A percentile compares a stretch with the other conserved stretches of the same genome.
Evolutionary conservation across 306 rosid species (phyloP).

Genomic region (Purshia tridentata): DNA sequence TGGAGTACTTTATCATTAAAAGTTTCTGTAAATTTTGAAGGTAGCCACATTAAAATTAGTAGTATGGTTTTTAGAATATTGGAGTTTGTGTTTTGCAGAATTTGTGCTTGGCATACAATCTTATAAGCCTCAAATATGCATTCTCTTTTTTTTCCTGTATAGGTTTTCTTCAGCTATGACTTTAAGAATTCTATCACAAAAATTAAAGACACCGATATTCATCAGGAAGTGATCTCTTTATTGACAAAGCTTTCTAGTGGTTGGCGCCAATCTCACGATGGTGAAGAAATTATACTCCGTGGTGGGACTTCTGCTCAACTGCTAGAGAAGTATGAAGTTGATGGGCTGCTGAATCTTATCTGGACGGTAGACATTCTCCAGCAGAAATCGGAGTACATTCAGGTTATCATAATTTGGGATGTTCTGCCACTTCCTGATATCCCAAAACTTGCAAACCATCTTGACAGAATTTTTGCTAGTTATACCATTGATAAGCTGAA

Average conservation of each 20-base stretch:
- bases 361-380: slow-evolving; percentile 41
- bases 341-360: slow-evolving; percentile 33
- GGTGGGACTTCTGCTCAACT: slow-evolving; percentile 30
- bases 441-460: slow-evolving; percentile 22
- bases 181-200: neutral
- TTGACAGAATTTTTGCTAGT: slow-evolving; percentile 25
- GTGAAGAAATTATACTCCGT: slow-evolving; percentile 12
- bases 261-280: slow-evolving; percentile 9
- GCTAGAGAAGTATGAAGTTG: slow-evolving; percentile 40
- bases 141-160: too few species aligned
- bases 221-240: neutral
- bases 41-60: too few species aligned
- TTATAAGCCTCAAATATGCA: too few species aligned
- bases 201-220: neutral
- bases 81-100: too few species aligned
- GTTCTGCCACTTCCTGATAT: slow-evolving; percentile 33
- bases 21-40: too few species aligned
- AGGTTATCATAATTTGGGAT: slow-evolving; percentile 51
- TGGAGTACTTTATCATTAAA: too few species aligned
- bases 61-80: too few species aligned
- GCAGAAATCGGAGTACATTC: slow-evolving; percentile 32
- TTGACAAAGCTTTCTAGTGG: neutral
- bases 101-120: too few species aligned
- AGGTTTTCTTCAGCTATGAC: neutral
- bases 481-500: slow-evolving; percentile 34